Conservation (phyloP, 2,329 filamentous ascomycete genomes). For the Anthostomella pinea region DNA sequence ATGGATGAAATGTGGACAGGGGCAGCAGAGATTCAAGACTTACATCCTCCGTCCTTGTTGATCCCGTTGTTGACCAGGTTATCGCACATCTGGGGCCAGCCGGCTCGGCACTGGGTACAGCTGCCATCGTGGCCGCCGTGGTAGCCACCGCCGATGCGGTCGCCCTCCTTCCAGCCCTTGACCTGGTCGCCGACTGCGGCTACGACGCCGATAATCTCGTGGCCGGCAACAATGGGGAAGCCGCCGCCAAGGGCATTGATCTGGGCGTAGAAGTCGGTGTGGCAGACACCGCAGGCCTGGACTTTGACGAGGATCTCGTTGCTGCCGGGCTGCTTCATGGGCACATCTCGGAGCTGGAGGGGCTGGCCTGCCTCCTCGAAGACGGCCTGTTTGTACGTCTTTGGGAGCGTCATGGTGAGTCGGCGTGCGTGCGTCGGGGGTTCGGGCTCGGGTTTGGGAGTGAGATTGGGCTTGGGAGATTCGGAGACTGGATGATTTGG, state of each 20-base stretch:
- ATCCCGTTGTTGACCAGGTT: conserved; percentile 56
- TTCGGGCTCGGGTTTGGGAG: too few relatives aligned
- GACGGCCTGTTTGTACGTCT: conserved; percentile 55
- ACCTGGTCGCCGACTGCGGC: conserved; percentile 50
- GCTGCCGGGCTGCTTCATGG: conserved; percentile 43
- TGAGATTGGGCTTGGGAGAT: too few relatives aligned
- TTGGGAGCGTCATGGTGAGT: conserved; percentile 43
- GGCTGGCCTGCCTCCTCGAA: conserved; percentile 47
- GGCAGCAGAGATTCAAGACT: conserved; percentile 5
- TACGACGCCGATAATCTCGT: conserved; percentile 60
- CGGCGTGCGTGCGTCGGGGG: too few relatives aligned
- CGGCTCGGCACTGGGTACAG: conserved; percentile 53
- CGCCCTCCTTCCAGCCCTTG: conserved; percentile 54
- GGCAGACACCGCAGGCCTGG: conserved; percentile 59
- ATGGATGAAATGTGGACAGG: neutral
- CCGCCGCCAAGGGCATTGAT: conserved; percentile 36
- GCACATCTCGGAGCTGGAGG: conserved; percentile 50
- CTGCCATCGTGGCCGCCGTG: conserved; percentile 50
- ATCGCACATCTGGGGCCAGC: conserved; percentile 55
- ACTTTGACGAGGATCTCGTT: conserved; percentile 60
- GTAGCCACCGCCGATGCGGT: conserved; percentile 50
- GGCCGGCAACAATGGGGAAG: conserved; percentile 48
- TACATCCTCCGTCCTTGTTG: conserved; percentile 53
- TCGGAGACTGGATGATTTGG: too few relatives aligned
- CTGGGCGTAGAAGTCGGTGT: conserved; percentile 44